Percentiles rank a stretch among this genome's conserved stretches.
Conservation (phyloP, 192 early-diverging fungal species). For the Backusella circina region DNA sequence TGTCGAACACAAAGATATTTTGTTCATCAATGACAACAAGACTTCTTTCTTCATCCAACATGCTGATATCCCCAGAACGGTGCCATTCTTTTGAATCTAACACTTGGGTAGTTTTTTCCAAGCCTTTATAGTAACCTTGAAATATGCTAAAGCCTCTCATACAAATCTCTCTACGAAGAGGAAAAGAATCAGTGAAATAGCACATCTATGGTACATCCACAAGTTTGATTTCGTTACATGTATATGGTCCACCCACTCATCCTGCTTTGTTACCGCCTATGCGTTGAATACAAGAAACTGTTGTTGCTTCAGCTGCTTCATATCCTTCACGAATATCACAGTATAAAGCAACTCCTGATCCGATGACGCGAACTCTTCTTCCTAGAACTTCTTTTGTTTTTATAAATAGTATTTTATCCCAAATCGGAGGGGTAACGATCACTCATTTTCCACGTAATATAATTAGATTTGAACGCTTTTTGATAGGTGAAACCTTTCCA, state of each 20-base stretch:
- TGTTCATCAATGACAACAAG: slow-evolving; percentile 67
- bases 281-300: slow-evolving; percentile 50
- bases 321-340: slow-evolving; percentile 81
- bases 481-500: slow-evolving; percentile 53
- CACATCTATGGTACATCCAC: slow-evolving; percentile 88
- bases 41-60: slow-evolving; percentile 58
- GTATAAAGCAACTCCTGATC: slow-evolving; percentile 80
- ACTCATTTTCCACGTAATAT: slow-evolving; percentile 56
- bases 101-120: slow-evolving; percentile 68
- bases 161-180: slow-evolving; percentile 86
- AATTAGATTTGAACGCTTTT: slow-evolving; percentile 51
- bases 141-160: slow-evolving; percentile 75
- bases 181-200: slow-evolving; percentile 75
- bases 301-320: slow-evolving; percentile 78
- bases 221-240: slow-evolving; percentile 82
- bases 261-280: slow-evolving; percentile 64
- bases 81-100: slow-evolving; percentile 83
- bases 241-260: slow-evolving; percentile 69
- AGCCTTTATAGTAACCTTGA: slow-evolving; percentile 72
- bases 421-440: slow-evolving; percentile 69
- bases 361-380: slow-evolving; percentile 70
- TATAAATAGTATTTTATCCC: slow-evolving; percentile 86
- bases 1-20: slow-evolving; percentile 38
- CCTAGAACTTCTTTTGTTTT: slow-evolving; percentile 71
- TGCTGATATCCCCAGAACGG: slow-evolving; percentile 82